A percentile compares a stretch with the other conserved stretches of the same genome.
phyloP scores from a whole-genome alignment of 2,329 filamentous ascomycete species.

The Elsinoe necatrix region DNA sequence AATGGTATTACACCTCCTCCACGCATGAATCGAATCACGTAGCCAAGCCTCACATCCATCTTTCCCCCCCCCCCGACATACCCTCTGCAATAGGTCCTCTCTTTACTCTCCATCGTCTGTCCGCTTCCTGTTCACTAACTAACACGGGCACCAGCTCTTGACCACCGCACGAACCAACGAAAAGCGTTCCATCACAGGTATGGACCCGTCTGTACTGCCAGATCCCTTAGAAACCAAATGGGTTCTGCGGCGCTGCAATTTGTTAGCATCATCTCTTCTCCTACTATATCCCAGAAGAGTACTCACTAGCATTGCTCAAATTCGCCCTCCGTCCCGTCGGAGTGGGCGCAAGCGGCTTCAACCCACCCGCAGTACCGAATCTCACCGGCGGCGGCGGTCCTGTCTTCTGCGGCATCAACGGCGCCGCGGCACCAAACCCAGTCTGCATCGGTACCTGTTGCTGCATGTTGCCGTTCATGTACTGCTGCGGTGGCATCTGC shows the following conservation, averaged over 20 bases:
- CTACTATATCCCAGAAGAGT: not conserved
- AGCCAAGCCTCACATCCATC: not conserved
- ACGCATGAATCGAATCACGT: not conserved
- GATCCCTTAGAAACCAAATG: slow-evolving; percentile 58
- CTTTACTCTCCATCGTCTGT: not conserved
- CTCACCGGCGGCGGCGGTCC: slow-evolving; percentile 79
- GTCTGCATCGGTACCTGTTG: slow-evolving; percentile 22
- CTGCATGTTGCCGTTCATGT: slow-evolving; percentile 13
- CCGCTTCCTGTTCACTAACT: no score
- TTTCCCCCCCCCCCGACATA: not conserved
- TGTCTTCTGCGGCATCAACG: slow-evolving; percentile 68
- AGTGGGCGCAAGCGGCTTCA: slow-evolving; percentile 74
- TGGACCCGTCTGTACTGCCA: no score
- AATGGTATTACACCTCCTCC: not conserved
- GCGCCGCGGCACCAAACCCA: slow-evolving; percentile 29
- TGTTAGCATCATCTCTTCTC: slow-evolving; percentile 17
- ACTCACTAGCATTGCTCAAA: slow-evolving; percentile 92
- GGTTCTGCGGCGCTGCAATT: slow-evolving; percentile 56
- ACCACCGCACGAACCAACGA: no score
- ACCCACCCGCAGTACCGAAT: slow-evolving; percentile 67
- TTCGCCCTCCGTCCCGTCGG: slow-evolving; percentile 85
- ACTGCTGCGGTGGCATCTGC: slow-evolving; percentile 15
- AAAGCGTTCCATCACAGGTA: no score
- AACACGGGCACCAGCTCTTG: no score
- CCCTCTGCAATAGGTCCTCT: no score